These are phyloP conservation scores for Physcomitrium patens DNA, from an alignment of 225 moss, liverwort and hornwort species.

Conservation along the genomic window DNA sequence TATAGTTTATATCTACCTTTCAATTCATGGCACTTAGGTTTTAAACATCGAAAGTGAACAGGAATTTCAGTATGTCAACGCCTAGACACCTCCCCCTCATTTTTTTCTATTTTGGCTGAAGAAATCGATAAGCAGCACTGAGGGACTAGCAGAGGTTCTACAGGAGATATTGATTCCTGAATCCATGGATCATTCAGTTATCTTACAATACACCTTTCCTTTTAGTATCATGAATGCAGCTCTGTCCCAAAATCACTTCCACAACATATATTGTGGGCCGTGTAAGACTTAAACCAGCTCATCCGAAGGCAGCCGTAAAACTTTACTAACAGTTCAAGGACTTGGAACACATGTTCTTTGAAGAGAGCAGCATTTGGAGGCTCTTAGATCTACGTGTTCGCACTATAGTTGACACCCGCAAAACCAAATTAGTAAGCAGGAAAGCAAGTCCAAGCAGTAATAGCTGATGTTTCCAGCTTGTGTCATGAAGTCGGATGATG, in stretches of 20 bases:
- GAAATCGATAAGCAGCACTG: not conserved
- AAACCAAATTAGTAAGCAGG: not conserved
- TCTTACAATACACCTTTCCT: not conserved
- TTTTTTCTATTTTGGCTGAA: not conserved
- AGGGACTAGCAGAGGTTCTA: not conserved
- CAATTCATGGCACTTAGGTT: conserved; percentile 15
- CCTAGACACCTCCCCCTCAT: not conserved
- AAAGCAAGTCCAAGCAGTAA: conserved; percentile 3
- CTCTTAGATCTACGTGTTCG: not conserved
- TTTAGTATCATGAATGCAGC: conserved; percentile 1
- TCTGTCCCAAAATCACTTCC: conserved; percentile 13
- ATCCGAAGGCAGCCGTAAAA: conserved; percentile 4
- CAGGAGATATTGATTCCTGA: not conserved
- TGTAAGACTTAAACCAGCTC: conserved; percentile 6
- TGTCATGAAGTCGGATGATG: conserved; percentile 19
- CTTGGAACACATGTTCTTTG: conserved; percentile 5
- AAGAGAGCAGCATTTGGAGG: not conserved
- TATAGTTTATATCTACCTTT: not conserved
- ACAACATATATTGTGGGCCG: conserved; percentile 15
- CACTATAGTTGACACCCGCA: not conserved
- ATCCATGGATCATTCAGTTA: conserved; percentile 16
- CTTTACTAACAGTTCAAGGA: conserved; percentile 5
- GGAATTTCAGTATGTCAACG: no score
- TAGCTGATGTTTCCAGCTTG: conserved; percentile 21
- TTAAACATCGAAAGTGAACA: no score